Evolutionary conservation across 345 rosid species (phyloP), one percentile per base, ranked within the genome.

Genomic region (thale cress (Arabidopsis thaliana)): DNA sequence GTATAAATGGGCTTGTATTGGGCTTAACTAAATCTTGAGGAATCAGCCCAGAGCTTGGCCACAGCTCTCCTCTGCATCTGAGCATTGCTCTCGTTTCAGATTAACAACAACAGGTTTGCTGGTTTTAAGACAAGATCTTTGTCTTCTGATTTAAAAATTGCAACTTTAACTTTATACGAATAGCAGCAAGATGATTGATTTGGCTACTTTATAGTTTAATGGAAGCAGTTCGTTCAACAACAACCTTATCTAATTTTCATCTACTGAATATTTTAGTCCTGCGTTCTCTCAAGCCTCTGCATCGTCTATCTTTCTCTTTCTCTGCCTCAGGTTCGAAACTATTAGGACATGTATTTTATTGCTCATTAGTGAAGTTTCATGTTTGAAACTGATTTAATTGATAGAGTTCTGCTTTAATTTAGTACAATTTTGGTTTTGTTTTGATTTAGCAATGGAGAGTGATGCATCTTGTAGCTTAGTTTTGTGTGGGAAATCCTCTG

Each of bases 401-500:
- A 48, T 65, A 16, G 2, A 10, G 20, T 33, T 46, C 25, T 62
- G 37, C 44, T 42, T 34, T 41, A 14, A 12, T 11, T 40, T 38
- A 25, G 28, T 24, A 24, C 67, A 24, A 1, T 24, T 20, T 61
- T 38, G 25, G 22, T 79, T 45, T 52, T 10, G 59, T 32, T 32
- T 50, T 59, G 55, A 37, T 38, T 28, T 71, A 81, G 86, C 81
- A 28, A 95, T 95, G 99, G 88, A 84, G n/a, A 46, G 70, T 33
- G 51, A 48, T 71, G 78, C 83, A n/a, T 70, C 82, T 8, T 75
- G 85, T 63, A 67, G 38, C 22, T 80, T 95, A 63, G 83, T 87
- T 61, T 76, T 95, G 11, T 79, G 78, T 52, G 97, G 97, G 52
- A 90, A 91, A 69, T 88, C 97, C 1, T 59, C 76, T 40, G 53